A percentile compares a stretch with the other conserved stretches of the same genome.
Evolutionary conservation across 441 rosid genomes (phyloP).

Genomic region (Populus hybrid): DNA sequence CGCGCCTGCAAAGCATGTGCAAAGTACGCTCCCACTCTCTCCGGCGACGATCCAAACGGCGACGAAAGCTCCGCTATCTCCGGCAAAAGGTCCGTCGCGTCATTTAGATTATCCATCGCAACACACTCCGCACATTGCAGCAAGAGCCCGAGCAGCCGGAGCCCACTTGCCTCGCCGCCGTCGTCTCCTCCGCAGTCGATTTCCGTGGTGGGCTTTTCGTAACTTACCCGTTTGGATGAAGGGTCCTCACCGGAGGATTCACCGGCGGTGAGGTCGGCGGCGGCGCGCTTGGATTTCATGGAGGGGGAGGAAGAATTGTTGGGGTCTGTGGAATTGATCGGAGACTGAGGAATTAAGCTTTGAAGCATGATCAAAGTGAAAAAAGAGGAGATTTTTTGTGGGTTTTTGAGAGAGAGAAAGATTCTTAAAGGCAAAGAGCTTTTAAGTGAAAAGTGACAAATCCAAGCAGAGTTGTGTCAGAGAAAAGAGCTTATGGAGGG

Average conservation of each 20-base stretch:
- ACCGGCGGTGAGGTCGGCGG: conserved; percentile 28
- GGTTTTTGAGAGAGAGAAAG: conserved; percentile 24
- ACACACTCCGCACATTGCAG: conserved; percentile 89
- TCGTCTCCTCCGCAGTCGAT: conserved; percentile 26
- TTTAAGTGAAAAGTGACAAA: conserved; percentile 29
- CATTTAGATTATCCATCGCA: conserved; percentile 61
- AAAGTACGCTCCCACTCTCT: too few relatives aligned
- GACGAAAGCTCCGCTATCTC: conserved; percentile 75
- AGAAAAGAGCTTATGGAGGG: conserved; percentile 8
- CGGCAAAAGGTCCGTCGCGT: conserved; percentile 65
- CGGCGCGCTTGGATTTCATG: conserved; percentile 60
- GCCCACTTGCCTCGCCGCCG: conserved; percentile 41
- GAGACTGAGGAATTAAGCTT: conserved; percentile 43
- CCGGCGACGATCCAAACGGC: conserved; percentile 79
- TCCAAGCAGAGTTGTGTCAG: conserved; percentile 32
- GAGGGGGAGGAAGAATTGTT: conserved; percentile 28
- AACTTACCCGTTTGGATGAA: conserved; percentile 26
- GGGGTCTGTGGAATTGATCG: conserved; percentile 26
- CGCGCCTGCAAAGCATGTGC: conserved; percentile 81
- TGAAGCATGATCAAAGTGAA: conserved; percentile 53
- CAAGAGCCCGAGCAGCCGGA: conserved; percentile 65
- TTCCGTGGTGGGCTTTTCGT: neutral
- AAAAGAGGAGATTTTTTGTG: neutral
- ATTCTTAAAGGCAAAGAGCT: conserved; percentile 40
- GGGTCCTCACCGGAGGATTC: conserved; percentile 27